These are phyloP conservation scores for Kernera saxatilis DNA, from an alignment of 345 rosid genomes.

Conservation along the genomic window DNA sequence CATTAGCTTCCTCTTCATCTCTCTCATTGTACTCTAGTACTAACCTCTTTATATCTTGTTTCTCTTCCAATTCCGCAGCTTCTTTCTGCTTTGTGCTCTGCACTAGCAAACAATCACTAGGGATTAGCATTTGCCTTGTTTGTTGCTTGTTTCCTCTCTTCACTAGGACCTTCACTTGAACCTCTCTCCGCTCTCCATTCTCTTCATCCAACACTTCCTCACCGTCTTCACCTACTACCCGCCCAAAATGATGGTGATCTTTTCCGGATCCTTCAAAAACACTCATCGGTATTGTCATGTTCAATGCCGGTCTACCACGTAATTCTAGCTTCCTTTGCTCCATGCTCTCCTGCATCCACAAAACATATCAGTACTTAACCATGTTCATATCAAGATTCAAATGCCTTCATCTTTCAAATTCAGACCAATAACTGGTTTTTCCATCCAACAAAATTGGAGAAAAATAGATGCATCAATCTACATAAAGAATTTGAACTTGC, in stretches of 20 bases:
- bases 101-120: conserved; percentile 74
- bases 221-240: conserved; percentile 64
- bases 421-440: background rate
- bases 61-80: conserved; percentile 96
- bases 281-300: conserved; percentile 92
- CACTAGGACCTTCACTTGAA: conserved; percentile 93
- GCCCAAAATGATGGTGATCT: conserved; percentile 74
- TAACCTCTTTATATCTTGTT: conserved; percentile 94
- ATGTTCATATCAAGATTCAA: background rate
- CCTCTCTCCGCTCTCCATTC: conserved; percentile 64
- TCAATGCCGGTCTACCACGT: conserved; percentile 77
- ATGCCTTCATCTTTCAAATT: background rate
- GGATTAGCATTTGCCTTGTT: conserved; percentile 86
- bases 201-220: conserved; percentile 77
- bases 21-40: conserved; percentile 94
- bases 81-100: conserved; percentile 98
- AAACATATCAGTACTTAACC: conserved; percentile 18
- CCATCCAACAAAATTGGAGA: background rate
- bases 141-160: conserved; percentile 98
- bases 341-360: conserved; percentile 82
- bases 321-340: conserved; percentile 91
- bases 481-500: conserved; percentile 33
- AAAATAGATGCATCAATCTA: background rate
- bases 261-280: conserved; percentile 82
- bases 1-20: conserved; percentile 88